These are phyloP conservation scores for Usnea hakonensis DNA, from an alignment of 495 filamentous ascomycete species.

Conservation along the genomic window DNA sequence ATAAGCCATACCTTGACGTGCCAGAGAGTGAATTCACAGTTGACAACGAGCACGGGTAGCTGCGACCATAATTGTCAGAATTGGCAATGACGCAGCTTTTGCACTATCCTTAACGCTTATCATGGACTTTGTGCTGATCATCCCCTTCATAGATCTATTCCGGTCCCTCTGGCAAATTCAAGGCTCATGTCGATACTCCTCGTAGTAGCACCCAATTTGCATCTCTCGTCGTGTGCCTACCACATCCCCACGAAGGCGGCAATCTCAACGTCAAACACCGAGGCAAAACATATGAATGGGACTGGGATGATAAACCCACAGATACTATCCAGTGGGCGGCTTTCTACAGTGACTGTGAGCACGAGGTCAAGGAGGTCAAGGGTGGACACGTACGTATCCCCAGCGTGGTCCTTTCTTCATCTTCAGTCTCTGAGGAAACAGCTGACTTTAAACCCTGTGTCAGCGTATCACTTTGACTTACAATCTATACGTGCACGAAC, in stretches of 20 bases:
- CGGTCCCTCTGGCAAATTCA: constrained; percentile 45
- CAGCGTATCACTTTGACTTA: constrained; percentile 42
- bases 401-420: too few species aligned
- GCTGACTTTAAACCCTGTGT: too few species aligned
- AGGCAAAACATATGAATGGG: neutral
- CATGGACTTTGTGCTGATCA: too few species aligned
- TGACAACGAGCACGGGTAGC: too few species aligned
- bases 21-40: too few species aligned
- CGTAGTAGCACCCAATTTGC: constrained; percentile 42
- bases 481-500: constrained; percentile 14
- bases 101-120: too few species aligned
- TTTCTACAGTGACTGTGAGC: constrained; percentile 55
- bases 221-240: constrained; percentile 49
- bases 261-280: neutral
- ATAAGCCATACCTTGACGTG: too few species aligned
- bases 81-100: too few species aligned
- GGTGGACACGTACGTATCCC: constrained; percentile 35
- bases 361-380: constrained; percentile 47
- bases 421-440: too few species aligned
- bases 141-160: constrained; percentile 23
- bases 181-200: constrained; percentile 50
- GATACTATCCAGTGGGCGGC: constrained; percentile 47
- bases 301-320: constrained; percentile 22
- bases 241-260: constrained; percentile 30
- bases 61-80: too few species aligned